Conservation (phyloP, 2,329 filamentous ascomycete genomes). For the Aspergillus ustus region DNA sequence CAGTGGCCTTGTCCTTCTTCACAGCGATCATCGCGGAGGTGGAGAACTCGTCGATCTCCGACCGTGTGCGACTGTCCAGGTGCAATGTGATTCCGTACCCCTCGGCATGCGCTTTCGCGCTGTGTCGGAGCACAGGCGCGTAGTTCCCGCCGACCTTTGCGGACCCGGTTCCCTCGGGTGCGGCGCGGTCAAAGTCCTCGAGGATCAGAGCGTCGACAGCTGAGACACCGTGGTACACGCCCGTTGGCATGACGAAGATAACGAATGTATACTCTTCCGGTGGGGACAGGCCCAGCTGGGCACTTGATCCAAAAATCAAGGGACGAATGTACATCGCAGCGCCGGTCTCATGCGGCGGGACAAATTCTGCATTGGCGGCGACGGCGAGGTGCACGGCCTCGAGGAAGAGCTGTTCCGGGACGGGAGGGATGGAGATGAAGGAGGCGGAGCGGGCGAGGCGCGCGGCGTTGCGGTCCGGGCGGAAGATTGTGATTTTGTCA, state of each 20-base stretch:
- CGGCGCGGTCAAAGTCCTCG: conserved; percentile 90
- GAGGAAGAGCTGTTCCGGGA: conserved; percentile 77
- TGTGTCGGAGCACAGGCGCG: conserved; percentile 86
- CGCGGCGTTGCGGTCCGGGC: conserved; percentile 79
- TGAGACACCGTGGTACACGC: conserved; percentile 89
- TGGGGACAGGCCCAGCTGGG: conserved; percentile 82
- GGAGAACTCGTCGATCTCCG: conserved; percentile 93
- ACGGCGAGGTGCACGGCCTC: conserved; percentile 80
- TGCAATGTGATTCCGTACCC: conserved; percentile 96
- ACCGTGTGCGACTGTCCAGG: conserved; percentile 80
- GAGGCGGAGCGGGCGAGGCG: conserved; percentile 84
- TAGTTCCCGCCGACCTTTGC: conserved; percentile 98
- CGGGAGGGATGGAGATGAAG: conserved; percentile 79
- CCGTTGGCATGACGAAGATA: conserved; percentile 88
- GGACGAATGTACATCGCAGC: conserved; percentile 93
- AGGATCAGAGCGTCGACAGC: conserved; percentile 87
- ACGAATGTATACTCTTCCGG: conserved; percentile 91
- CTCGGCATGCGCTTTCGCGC: conserved; percentile 75
- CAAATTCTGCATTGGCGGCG: conserved; percentile 83
- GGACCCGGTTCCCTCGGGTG: conserved; percentile 85
- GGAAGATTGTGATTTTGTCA: conserved; percentile 78
- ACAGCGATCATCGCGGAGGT: conserved; percentile 92
- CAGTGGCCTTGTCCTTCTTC: conserved; percentile 57
- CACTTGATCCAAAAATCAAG: conserved; percentile 82
- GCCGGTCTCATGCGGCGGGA: conserved; percentile 86